Percentiles rank a stretch among this genome's conserved stretches.
phyloP scores from a whole-genome alignment of 495 filamentous ascomycete genomes.

The Xylaria flabelliformis region DNA sequence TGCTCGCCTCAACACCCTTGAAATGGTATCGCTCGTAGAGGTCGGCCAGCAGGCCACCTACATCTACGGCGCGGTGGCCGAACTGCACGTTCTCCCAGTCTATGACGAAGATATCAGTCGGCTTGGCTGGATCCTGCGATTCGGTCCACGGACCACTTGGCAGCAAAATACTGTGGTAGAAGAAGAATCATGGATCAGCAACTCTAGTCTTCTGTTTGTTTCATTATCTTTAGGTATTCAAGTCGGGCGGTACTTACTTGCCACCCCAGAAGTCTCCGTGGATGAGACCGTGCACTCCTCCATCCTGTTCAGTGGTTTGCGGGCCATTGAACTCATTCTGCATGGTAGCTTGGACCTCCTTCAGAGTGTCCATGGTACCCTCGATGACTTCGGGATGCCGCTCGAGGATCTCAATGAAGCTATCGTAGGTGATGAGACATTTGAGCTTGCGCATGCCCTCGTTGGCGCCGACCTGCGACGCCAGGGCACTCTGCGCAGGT shows the following conservation, averaged over 20 bases:
- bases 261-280: slow-evolving; percentile 70
- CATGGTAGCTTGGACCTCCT: slow-evolving; percentile 27
- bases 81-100: slow-evolving; percentile 65
- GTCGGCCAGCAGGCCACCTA: slow-evolving; percentile 63
- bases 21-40: slow-evolving; percentile 63
- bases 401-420: slow-evolving; percentile 53
- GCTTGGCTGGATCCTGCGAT: slow-evolving; percentile 3
- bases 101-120: slow-evolving; percentile 44
- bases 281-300: slow-evolving; percentile 46
- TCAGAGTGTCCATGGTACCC: slow-evolving; percentile 33
- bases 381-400: slow-evolving; percentile 49
- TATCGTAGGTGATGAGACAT: slow-evolving; percentile 52
- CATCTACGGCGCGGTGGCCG: slow-evolving; percentile 55
- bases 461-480: slow-evolving; percentile 45
- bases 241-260: slow-evolving; percentile 44
- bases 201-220: too few relatives aligned
- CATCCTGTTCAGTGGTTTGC: slow-evolving; percentile 35
- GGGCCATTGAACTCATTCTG: slow-evolving; percentile 39
- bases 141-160: neutral
- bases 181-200: too few relatives aligned
- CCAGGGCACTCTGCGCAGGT: slow-evolving; percentile 37
- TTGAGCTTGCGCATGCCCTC: slow-evolving; percentile 54
- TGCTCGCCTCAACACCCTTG: slow-evolving; percentile 54
- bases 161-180: slow-evolving; percentile 20
- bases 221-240: too few relatives aligned